Evolutionary conservation across 2,329 filamentous ascomycete genomes (phyloP), one percentile per base, ranked within the genome.

Genomic region (Phialophora tarda): DNA sequence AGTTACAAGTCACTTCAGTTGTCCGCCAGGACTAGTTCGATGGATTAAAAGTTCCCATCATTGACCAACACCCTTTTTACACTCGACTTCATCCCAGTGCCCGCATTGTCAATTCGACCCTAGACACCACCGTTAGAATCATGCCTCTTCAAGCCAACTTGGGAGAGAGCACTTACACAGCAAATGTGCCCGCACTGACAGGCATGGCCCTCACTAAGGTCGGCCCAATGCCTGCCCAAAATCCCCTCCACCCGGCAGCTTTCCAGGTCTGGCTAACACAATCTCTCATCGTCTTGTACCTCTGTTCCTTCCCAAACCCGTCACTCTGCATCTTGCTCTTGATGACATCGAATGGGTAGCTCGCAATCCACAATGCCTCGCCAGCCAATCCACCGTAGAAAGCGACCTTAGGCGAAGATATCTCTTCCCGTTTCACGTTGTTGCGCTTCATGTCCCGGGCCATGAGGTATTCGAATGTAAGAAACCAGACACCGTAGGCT

Each of bases 251-350:
- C 0, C 95, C 95, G 80, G 96, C 93, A 5, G 81, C 83, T 67
- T 85, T 85, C 82, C 86, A 96, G 1, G 90, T 96, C 83, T 96
- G 88, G 66, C 83, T 85, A 79, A 98, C 96, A 82, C 92, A 96
- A 80, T 96, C 91, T 59, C 89, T 86, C 94, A 97, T 97, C 63
- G 83, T 89, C 77, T 82, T 86, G 81, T 91, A 99, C 76, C 85
- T 85, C 82, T 89, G 88, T 69, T 85, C 81, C 57, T 78, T 78
- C 2, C 91, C 92, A 76, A 97, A 95, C 0, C 91, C 93, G 80
- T 99, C 95, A 65, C 90, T 97, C 86, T 99, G 95, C 94, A 98
- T 97, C 87, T 97, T 98, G 81, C 92, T 97, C 90, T 99, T 99
- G 80, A 99, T 81, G 30, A 99, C 94, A 80, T 99, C 95, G 71